A percentile compares a stretch with the other conserved stretches of the same genome.
These are phyloP conservation scores for Eimeria acervulina DNA, from an alignment of 169 alveolate genomes.

Conservation along the genomic window DNA sequence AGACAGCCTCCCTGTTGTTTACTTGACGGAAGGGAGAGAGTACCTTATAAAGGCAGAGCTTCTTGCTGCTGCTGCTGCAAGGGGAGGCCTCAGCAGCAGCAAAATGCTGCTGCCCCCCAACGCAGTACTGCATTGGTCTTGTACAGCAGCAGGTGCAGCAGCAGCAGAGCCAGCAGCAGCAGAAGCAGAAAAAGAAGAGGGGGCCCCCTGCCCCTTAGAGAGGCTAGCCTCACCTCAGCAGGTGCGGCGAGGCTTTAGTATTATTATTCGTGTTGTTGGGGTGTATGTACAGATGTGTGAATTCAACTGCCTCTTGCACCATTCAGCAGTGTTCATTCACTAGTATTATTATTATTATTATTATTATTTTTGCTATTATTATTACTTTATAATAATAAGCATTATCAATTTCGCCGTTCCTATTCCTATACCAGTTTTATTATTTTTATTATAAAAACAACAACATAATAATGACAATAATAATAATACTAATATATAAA, in stretches of 20 bases:
- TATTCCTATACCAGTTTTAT: too few relatives aligned
- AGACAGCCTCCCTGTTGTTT: background rate
- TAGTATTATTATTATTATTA: too few relatives aligned
- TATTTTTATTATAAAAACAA: too few relatives aligned
- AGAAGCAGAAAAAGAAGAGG: background rate
- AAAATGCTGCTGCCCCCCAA: conserved; percentile 21
- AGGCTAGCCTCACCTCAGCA: background rate
- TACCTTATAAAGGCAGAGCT: conserved; percentile 64
- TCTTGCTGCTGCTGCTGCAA: background rate
- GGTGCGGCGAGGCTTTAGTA: background rate
- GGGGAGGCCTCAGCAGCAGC: background rate
- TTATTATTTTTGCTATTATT: too few relatives aligned
- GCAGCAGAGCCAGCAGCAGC: background rate
- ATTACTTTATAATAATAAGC: too few relatives aligned
- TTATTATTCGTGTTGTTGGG: too few relatives aligned
- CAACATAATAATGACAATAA: too few relatives aligned
- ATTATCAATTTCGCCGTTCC: too few relatives aligned
- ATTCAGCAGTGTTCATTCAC: too few relatives aligned
- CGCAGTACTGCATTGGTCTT: conserved; percentile 28
- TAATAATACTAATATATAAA: too few relatives aligned
- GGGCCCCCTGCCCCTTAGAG: background rate
- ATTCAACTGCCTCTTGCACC: too few relatives aligned
- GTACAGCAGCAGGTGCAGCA: background rate
- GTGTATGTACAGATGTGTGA: too few relatives aligned
- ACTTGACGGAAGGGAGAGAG: conserved; percentile 56